These are phyloP conservation scores for Lentinula sp. DNA, from an alignment of 768 basidiomycete species.

Conservation along the genomic window DNA sequence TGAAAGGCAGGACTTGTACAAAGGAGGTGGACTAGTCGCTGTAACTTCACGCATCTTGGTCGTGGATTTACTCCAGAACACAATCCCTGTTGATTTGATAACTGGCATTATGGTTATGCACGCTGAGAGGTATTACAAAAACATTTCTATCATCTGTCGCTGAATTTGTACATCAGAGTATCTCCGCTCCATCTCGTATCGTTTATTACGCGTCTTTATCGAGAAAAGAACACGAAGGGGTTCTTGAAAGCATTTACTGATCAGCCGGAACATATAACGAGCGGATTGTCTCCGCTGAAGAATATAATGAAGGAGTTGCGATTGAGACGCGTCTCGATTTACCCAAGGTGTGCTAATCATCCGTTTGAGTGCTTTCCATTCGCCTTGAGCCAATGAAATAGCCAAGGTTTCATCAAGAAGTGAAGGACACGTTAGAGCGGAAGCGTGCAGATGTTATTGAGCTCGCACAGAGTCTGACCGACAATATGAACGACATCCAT, in stretches of 20 bases:
- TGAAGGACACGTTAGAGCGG: conserved; percentile 76
- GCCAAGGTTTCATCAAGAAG: conserved; percentile 80
- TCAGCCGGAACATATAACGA: conserved; percentile 92
- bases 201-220: conserved; percentile 87
- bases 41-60: conserved; percentile 93
- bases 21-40: conserved; percentile 81
- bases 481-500: conserved; percentile 89
- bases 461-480: conserved; percentile 79
- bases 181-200: conserved; percentile 82
- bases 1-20: conserved; percentile 76
- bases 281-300: conserved; percentile 85
- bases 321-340: conserved; percentile 83
- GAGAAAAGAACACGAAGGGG: conserved; percentile 83
- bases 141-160: background rate
- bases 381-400: background rate
- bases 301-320: conserved; percentile 93
- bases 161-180: conserved; percentile 43
- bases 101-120: conserved; percentile 88
- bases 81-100: conserved; percentile 80
- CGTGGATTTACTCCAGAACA: conserved; percentile 87
- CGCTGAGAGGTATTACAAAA: conserved; percentile 65
- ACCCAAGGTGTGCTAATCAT: conserved; percentile 60
- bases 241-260: conserved; percentile 98
- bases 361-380: background rate
- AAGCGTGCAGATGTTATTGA: conserved; percentile 90